phyloP scores from a whole-genome alignment of 1,139 yeast species.

The Nadsonia starkeyi-henricii region DNA sequence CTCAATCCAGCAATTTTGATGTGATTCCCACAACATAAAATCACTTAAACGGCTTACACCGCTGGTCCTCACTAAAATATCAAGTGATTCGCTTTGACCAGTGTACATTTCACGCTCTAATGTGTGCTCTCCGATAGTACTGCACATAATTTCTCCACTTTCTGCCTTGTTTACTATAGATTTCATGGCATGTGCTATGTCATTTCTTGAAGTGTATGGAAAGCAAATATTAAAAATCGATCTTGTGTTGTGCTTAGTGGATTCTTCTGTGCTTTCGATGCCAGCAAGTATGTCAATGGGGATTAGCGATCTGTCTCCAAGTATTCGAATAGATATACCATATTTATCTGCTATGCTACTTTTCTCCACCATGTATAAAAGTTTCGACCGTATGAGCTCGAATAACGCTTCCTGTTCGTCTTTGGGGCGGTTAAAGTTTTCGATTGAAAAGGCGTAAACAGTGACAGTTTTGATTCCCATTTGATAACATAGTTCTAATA shows the following conservation, averaged over 20 bases:
- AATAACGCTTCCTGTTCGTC: conserved; percentile 75
- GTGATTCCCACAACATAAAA: conserved; percentile 63
- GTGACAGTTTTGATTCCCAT: conserved; percentile 77
- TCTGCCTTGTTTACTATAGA: conserved; percentile 32
- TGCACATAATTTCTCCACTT: conserved; percentile 16
- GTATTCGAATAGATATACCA: conserved; percentile 56
- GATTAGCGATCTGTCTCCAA: conserved; percentile 59
- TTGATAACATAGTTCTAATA: conserved; percentile 67
- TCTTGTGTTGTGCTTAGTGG: conserved; percentile 51
- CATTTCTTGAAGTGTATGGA: conserved; percentile 91
- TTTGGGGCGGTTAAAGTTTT: conserved; percentile 75
- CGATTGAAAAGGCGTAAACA: conserved; percentile 90
- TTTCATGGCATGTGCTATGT: conserved; percentile 59
- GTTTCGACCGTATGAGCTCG: conserved; percentile 65
- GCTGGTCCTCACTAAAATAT: conserved; percentile 70
- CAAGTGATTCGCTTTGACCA: conserved; percentile 57
- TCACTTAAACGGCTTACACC: conserved; percentile 82
- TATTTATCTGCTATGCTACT: conserved; percentile 50
- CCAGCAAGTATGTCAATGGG: conserved; percentile 57
- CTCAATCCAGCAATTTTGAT: conserved; percentile 47
- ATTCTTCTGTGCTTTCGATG: conserved; percentile 48
- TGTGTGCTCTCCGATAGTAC: conserved; percentile 31
- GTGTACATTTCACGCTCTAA: conserved; percentile 53
- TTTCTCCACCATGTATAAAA: conserved; percentile 29
- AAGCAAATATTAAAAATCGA: conserved; percentile 82